Percentiles rank a stretch among this genome's conserved stretches.
Evolutionary conservation across 176 grass and related monocot species (phyloP).

Genomic region (Urochloa ruziziensis): DNA sequence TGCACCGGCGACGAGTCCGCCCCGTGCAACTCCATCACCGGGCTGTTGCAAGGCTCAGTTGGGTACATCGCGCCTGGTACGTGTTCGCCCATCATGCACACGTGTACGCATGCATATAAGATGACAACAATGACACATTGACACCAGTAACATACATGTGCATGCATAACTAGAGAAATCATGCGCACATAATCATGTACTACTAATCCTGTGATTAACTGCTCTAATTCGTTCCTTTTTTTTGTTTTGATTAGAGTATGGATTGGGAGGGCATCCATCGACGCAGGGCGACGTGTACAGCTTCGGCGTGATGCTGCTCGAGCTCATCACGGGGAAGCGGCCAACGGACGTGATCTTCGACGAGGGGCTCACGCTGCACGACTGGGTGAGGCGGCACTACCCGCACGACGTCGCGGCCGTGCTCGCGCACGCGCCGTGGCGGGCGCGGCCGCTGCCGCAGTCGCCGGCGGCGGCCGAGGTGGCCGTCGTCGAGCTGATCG

Average conservation of each 20-base stretch:
- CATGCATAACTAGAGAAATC: background rate
- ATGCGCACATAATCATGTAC: background rate
- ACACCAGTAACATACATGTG: background rate
- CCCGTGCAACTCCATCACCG: slow-evolving; percentile 81
- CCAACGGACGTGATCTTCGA: slow-evolving; percentile 82
- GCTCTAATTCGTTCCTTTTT: background rate
- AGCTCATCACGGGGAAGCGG: slow-evolving; percentile 64
- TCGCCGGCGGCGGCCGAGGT: slow-evolving; percentile 14
- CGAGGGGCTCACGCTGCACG: slow-evolving; percentile 76
- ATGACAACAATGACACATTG: too few relatives aligned
- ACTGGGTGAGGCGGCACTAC: slow-evolving; percentile 72
- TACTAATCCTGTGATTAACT: background rate
- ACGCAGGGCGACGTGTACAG: slow-evolving; percentile 85
- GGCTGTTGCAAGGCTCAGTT: slow-evolving; percentile 70
- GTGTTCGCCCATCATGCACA: background rate
- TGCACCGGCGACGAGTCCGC: slow-evolving; percentile 39
- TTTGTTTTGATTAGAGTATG: slow-evolving; percentile 56
- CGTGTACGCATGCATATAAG: slow-evolving; percentile 4
- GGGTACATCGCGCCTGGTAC: slow-evolving; percentile 96
- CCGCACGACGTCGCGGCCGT: slow-evolving; percentile 57
- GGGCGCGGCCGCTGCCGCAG: background rate
- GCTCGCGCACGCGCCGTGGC: slow-evolving; percentile 41
- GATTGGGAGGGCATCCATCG: slow-evolving; percentile 67
- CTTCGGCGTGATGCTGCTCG: slow-evolving; percentile 78
- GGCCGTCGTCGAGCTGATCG: slow-evolving; percentile 55